Percentiles rank a stretch among this genome's conserved stretches.
Conservation (phyloP, 176 grass and related monocot species). For the Cenchrus purpureus region DNA sequence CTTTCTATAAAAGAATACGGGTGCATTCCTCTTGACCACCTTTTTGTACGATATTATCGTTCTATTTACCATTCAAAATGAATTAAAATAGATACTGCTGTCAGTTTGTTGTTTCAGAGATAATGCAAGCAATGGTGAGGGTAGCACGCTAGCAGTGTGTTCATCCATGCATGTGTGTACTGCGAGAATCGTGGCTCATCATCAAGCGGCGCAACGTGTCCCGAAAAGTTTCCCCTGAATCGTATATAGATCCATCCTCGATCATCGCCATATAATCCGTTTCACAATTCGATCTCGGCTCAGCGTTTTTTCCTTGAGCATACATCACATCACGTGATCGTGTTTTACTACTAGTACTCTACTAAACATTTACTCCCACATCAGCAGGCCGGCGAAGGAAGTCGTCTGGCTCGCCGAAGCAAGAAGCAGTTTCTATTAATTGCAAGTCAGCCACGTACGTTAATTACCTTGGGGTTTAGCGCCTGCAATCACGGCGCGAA, state of each 20-base stretch:
- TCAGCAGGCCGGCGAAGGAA: background rate
- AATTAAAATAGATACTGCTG: background rate
- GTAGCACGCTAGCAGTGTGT: background rate
- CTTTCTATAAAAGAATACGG: background rate
- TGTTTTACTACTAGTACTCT: background rate
- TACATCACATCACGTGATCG: slow-evolving; percentile 25
- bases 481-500: slow-evolving; percentile 41
- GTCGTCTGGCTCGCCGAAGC: slow-evolving; percentile 15
- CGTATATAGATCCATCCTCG: slow-evolving; percentile 32
- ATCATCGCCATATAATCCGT: background rate
- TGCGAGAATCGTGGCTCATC: slow-evolving; percentile 34
- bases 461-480: slow-evolving; percentile 3
- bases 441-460: slow-evolving; percentile 36
- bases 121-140: background rate
- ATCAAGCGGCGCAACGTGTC: background rate
- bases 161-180: slow-evolving; percentile 2
- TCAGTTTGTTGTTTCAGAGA: background rate
- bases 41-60: background rate
- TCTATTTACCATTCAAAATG: background rate
- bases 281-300: background rate
- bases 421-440: slow-evolving; percentile 22
- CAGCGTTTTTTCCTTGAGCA: background rate
- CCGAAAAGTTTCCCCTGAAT: background rate
- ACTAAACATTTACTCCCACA: background rate
- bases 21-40: background rate